Evolutionary conservation across 768 basidiomycete species (phyloP), one percentile per base, ranked within the genome.

Genomic region (Mycena vitilis): DNA sequence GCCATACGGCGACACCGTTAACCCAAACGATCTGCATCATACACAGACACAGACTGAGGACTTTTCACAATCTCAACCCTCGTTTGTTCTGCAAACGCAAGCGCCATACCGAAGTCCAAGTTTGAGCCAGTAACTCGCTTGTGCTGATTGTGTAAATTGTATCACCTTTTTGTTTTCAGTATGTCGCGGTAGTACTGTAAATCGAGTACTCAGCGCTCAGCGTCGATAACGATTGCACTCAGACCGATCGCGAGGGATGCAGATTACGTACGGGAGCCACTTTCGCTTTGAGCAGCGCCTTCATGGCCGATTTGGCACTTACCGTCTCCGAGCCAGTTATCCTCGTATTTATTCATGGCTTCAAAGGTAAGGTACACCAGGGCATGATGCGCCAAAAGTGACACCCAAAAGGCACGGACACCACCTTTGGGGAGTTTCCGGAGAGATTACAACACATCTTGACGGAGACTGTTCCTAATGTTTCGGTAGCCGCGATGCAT

Each of bases 261-360:
- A 40, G 15, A 40, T 11, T 36, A 42, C 18, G 7, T 55, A 45
- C 13, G 44, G 2, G 44, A 8, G 2, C 5, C 52, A 53, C 37
- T 56, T 16, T 10, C 37, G 54, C 54, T 55, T 55, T 55, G 54
- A 55, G 38, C 54, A 20, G 22, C 11, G 22, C n/a, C 11, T 16
- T 30, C 40, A 25, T 16, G 36, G 8, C 25, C 8, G 52, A 51
- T 44, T 38, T 60, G 13, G 23, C 58, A 18, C 52, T 66, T 15
- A 23, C 30, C 18, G 68, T 76, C 42, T 71, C 81, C 36, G 87
- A 89, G n/a, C 70, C 85, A 9, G 79, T 95, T 5, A 83, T 95
- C 44, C 75, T 94, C 63, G 81, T 95, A 45, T 95, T 94, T 75
- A 90, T 95, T 36, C 94, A 95, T 72, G 94, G 94, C 83, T 89